These are phyloP conservation scores for Trichosanthes truncata DNA, from an alignment of 306 rosid species.

Conservation along the genomic window DNA sequence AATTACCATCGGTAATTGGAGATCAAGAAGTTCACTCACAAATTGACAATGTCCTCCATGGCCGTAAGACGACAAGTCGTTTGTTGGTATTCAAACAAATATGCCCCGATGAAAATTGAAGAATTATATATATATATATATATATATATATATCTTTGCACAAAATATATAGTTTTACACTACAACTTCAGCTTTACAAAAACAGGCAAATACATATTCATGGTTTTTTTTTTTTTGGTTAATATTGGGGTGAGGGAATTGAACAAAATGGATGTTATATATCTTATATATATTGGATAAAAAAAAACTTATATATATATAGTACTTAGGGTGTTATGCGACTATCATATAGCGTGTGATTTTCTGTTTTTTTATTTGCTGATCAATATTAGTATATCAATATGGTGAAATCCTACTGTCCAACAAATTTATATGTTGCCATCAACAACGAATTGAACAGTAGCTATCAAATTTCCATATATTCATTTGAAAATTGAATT, in stretches of 20 bases:
- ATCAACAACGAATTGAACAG: not conserved
- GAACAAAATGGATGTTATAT: not conserved
- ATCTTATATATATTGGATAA: too few species aligned
- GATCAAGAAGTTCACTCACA: not conserved
- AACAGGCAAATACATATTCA: too few species aligned
- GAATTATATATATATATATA: too few species aligned
- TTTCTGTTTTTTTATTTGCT: too few species aligned
- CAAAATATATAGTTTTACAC: not conserved
- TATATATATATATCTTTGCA: not conserved
- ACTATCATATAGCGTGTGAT: not conserved
- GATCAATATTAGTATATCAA: not conserved
- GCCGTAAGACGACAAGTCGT: not conserved
- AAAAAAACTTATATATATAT: too few species aligned
- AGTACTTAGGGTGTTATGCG: not conserved
- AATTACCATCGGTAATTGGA: not conserved
- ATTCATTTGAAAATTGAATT: not conserved
- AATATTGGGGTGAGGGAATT: not conserved
- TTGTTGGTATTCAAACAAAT: conserved; percentile 1
- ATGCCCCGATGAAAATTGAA: not conserved
- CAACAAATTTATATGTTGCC: not conserved
- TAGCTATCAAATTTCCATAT: not conserved
- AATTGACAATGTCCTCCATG: not conserved
- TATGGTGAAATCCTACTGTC: not conserved
- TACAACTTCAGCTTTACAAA: too few species aligned
- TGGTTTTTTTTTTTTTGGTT: not conserved